Evolutionary conservation across 257 asterid species (phyloP), one percentile per base, ranked within the genome.

Genomic region (Ehretia macrophylla): DNA sequence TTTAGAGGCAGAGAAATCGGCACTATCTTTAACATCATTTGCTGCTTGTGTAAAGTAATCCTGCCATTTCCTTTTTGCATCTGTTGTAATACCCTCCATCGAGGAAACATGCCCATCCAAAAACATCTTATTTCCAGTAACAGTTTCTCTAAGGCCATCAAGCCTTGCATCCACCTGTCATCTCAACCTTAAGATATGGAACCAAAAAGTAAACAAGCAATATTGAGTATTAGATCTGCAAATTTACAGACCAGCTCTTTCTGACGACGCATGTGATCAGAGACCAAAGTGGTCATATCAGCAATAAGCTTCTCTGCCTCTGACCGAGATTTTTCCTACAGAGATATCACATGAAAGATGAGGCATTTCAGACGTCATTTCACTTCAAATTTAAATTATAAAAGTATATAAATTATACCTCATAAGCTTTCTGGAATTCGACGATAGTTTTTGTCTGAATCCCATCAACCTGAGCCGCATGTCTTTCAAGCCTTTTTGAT

Each of bases 51-150:
- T 48, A 75, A 70, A 76, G 66, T 75, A 79, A 73, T 89, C 97
- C 76, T 84, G 81, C 94, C 97, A 89, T 79, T 89, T 89, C 69
- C 95, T 74, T 80, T 85, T 89, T 45, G 88, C 72, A 69, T 85
- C 95, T 47, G 80, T 68, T 51, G 95, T 79, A 66, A 88, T 84
- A 55, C 84, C 85, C 60, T 77, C 85, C 71, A 88, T 77, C 4
- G 73, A 66, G 35, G 81, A 77, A 78, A 80, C 76, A 68, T 83
- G 95, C 17, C 88, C 87, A 62, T 83, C 88, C 77, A 85, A 60
- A 74, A 81, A 85, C 51, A 54, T 60, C 72, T 76, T 85, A 53
- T 76, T 89, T 66, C 80, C 91, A 37, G 50, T 21, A 53, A 85
- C 85, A 62, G 76, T 80, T 49, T 79, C 91, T 64, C 53, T 78